phyloP scores from a whole-genome alignment of 164 flowering plant species.

The grape (Vitis vinifera) region ASM3070453v1 NC_081818.1:23098001-23098500 shows the following conservation, averaged over 20 bases:
- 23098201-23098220: constrained; percentile 59
- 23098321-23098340: constrained; percentile 49
- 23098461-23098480: constrained; percentile 38
- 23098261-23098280: constrained; percentile 59
- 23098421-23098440: constrained; percentile 57
- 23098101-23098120: constrained; percentile 53
- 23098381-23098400: constrained; percentile 40
- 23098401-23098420: constrained; percentile 58
- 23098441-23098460: constrained; percentile 75
- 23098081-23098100: constrained; percentile 48
- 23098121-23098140: constrained; percentile 77
- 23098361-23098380: constrained; percentile 56
- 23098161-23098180: constrained; percentile 48
- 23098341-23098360: constrained; percentile 27
- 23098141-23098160: constrained; percentile 55
- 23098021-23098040: constrained; percentile 60
- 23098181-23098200: constrained; percentile 58
- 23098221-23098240: constrained; percentile 53
- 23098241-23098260: constrained; percentile 50
- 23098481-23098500: constrained; percentile 33
- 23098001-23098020: constrained; percentile 45
- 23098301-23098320: constrained; percentile 71
- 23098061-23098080: constrained; percentile 74
- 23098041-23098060: constrained; percentile 61
- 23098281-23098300: constrained; percentile 42